phyloP scores from a whole-genome alignment of 2,329 filamentous ascomycete genomes.

The Colletotrichum cereale region DNA sequence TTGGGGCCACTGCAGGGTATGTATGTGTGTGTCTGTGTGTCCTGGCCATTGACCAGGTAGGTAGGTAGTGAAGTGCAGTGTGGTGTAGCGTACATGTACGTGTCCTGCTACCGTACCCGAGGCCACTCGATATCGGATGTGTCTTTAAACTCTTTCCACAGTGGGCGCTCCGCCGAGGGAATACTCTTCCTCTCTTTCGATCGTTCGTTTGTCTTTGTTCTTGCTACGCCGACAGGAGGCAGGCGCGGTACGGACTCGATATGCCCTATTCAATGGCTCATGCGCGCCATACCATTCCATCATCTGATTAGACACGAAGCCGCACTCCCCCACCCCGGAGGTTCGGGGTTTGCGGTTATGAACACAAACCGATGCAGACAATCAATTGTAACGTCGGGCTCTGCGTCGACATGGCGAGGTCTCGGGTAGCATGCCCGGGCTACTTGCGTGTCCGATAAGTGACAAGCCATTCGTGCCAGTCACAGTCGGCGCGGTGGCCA shows the following conservation, averaged over 20 bases:
- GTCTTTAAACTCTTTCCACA: background rate
- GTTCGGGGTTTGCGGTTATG: slow-evolving; percentile 9
- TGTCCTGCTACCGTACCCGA: slow-evolving; percentile 31
- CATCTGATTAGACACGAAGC: background rate
- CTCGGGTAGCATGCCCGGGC: background rate
- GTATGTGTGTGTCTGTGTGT: background rate
- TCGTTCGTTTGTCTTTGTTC: background rate
- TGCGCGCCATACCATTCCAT: background rate
- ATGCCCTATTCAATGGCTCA: background rate
- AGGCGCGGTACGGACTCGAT: background rate
- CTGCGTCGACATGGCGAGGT: background rate
- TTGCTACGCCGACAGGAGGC: background rate
- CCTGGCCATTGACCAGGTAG: background rate
- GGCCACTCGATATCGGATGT: background rate
- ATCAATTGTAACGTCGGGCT: slow-evolving; percentile 2
- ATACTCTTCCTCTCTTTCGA: background rate
- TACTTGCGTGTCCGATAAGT: background rate
- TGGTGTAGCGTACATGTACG: background rate
- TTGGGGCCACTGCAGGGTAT: background rate
- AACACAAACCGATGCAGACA: slow-evolving; percentile 1
- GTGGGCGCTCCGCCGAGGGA: background rate
- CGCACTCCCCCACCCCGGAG: background rate
- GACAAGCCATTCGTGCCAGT: background rate
- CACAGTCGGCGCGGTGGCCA: background rate
- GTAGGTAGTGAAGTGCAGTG: too few species aligned